These are phyloP conservation scores for Geranium rotundifolium DNA, from an alignment of 345 rosid species.

Conservation along the genomic window DNA sequence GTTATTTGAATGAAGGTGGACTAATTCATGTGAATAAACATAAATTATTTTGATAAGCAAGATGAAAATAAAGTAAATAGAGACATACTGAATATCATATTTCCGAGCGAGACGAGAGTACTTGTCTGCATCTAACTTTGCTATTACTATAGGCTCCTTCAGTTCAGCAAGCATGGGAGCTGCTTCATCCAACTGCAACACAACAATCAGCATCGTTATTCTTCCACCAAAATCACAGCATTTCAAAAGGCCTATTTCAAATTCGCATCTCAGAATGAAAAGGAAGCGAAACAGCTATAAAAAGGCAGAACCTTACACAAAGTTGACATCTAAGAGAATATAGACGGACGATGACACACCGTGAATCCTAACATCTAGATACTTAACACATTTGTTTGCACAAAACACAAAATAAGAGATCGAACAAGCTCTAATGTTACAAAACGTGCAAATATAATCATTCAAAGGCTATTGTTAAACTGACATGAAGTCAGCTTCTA, in stretches of 20 bases:
- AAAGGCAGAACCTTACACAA: not conserved
- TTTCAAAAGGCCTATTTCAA: not conserved
- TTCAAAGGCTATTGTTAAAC: not conserved
- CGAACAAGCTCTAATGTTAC: too few relatives aligned
- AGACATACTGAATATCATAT: slow-evolving; percentile 67
- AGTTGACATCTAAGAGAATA: not conserved
- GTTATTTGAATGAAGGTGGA: not conserved
- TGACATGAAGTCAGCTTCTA: not conserved
- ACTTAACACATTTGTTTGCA: too few relatives aligned
- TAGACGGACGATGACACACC: not conserved
- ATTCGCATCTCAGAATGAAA: too few relatives aligned
- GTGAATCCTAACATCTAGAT: not conserved
- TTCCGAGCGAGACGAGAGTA: slow-evolving; percentile 52
- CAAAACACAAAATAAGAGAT: too few relatives aligned
- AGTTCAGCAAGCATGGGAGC: slow-evolving; percentile 62
- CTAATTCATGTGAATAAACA: not conserved
- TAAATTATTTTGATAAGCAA: not conserved
- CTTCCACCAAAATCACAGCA: not conserved
- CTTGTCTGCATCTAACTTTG: slow-evolving; percentile 83
- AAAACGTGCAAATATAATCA: too few relatives aligned
- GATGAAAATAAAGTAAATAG: not conserved
- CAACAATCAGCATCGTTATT: slow-evolving; percentile 7
- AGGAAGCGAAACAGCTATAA: too few relatives aligned
- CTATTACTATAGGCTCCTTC: slow-evolving; percentile 69
- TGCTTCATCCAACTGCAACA: slow-evolving; percentile 73